Evolutionary conservation across 768 basidiomycete species (phyloP).

Genomic region (Lentinula raphanica): DNA sequence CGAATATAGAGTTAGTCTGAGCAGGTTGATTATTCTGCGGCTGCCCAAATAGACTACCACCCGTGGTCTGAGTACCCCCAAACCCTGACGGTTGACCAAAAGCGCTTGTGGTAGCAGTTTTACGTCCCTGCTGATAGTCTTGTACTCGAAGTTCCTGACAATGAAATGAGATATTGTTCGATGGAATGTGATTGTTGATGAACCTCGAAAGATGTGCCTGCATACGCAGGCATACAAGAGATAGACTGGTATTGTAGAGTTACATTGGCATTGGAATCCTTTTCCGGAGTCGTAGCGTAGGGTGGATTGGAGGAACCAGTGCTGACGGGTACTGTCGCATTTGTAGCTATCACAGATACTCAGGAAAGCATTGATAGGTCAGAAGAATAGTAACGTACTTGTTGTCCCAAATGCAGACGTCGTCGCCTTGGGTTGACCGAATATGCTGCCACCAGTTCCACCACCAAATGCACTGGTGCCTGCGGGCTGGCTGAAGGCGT

Average conservation of each 20-base stretch:
- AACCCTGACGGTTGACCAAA: conserved; percentile 54
- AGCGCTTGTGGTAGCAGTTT: conserved; percentile 43
- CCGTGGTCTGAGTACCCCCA: conserved; percentile 37
- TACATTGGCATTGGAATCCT: conserved; percentile 46
- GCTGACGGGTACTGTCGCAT: conserved; percentile 43
- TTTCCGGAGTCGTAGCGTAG: conserved; percentile 57
- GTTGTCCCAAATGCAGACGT: conserved; percentile 4
- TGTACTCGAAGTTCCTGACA: conserved; percentile 66
- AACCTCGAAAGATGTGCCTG: conserved; percentile 75
- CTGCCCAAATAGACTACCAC: conserved; percentile 43
- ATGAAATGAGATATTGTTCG: conserved; percentile 9
- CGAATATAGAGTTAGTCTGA: conserved; percentile 40
- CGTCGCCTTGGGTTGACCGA: conserved; percentile 22
- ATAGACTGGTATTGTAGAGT: conserved; percentile 78
- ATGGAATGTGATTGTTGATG: conserved; percentile 18
- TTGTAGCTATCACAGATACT: conserved; percentile 28
- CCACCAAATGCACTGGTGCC: conserved; percentile 5
- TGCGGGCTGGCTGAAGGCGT: conserved; percentile 4
- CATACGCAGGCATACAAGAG: conserved; percentile 72
- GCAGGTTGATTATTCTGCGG: conserved; percentile 17
- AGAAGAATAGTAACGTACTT: not conserved
- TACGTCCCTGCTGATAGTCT: conserved; percentile 72
- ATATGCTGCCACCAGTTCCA: conserved; percentile 25
- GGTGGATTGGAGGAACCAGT: conserved; percentile 67
- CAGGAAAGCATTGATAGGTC: not conserved